Evolutionary conservation across 2,329 filamentous ascomycete genomes (phyloP), one percentile per base, ranked within the genome.

Genomic region (Penicillium aurantiogriseum): DNA sequence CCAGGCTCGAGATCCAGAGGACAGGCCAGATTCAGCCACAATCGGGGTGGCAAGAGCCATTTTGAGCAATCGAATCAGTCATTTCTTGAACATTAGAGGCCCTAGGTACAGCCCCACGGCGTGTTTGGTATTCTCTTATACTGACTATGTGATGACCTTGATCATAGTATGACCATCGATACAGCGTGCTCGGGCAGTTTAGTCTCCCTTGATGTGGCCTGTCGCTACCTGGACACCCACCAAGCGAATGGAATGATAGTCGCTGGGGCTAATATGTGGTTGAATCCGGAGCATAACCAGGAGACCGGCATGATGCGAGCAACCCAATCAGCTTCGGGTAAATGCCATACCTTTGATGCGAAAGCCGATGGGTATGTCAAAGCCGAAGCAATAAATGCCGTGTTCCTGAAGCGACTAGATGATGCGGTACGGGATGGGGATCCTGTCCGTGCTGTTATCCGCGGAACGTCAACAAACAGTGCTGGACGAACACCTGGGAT

Each of bases 401-500:
- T 42, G 10, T 42, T 21, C 19, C 21, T 42, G 8, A 42, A 42
- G 23, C 19, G 39, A 5, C 21, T 42, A 15, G n/a, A 19, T 2
- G 39, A 42, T 23, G 39, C 39, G n/a, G 39, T 42, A 13, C n/a
- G 39, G 19, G 39, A 42, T 21, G 7, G 39, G 5, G 39, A 42
- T 11, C 19, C 39, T 5, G 15, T 42, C 5, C 39, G 39, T 2
- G 39, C 39, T 15, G 4, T 42, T 11, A 42, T 42, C 13, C 39
- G 39, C 39, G 39, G 39, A 11, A 42, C 39, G 23, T 21, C 39
- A 11, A 42, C 81, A 2, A 80, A 81, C 59, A 70, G 75, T 53
- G 76, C 81, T 60, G 79, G 79, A 3, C 65, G 67, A 31, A 77
- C 78, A 0, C 66, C 69, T 29, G 74, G 75, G 2, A 75, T 80